Evolutionary conservation across 208 protist genomes (phyloP), one percentile per base, ranked within the genome.

Genomic region (Plasmodiophora brassicae): DNA sequence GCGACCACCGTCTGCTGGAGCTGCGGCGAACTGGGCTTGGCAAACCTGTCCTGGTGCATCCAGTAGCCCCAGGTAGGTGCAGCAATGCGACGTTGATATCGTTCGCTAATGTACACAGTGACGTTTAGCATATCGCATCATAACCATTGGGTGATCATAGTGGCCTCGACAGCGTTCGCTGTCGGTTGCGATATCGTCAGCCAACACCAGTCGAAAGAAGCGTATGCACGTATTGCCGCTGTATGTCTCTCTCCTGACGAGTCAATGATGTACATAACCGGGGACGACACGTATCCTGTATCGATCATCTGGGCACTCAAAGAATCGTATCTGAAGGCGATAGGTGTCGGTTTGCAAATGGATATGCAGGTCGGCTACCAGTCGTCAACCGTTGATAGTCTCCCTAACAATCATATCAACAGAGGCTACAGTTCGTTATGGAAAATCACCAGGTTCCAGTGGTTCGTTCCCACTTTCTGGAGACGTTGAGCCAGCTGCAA

Each of bases 311-410:
- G 65, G 65, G 65, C 65, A 14, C n/a, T 78, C 14, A 78, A 78
- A 78, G 65, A 78, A 78, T 5, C 65, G 10, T 78, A 78, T 78
- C 41, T 78, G 65, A 78, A 78, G n/a, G 65, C 65, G 65, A 78
- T 78, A 14, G 65, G 65, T n/a, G n/a, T 78, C 65, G 65, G 65
- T 5, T 32, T 78, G 20, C 65, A 78, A 36, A 78, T 78, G 65
- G 65, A 78, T n/a, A 5, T 78, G 5, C 5, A 32, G 65, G 65
- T 78, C 5, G n/a, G 14, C n/a, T n/a, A n/a, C n/a, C n/a, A n/a
- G n/a, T 78, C 25, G n/a, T 36, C 32, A 36, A 78, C n/a, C 32
- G 32, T 78, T 78, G 65, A 38, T 38, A 78, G 65, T 32, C 20
- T 36, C 41, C 32, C 20, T 38, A 36, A n/a, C 65, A 78, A 78